phyloP scores from a whole-genome alignment of 257 asterid genomes.

The Avicennia marina region DNA sequence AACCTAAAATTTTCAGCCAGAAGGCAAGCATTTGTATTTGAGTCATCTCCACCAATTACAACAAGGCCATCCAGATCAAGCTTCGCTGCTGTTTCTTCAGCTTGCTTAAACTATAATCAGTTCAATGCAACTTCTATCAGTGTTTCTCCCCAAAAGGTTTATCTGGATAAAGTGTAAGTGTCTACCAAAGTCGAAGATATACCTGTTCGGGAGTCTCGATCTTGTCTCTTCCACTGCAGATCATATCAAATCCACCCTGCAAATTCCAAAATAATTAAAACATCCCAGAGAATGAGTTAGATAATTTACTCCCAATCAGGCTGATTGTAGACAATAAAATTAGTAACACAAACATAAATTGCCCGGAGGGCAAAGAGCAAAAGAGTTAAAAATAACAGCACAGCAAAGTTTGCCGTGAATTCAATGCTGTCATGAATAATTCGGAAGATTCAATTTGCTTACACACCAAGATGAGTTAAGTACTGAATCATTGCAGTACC shows the following conservation, averaged over 20 bases:
- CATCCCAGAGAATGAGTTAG: background rate
- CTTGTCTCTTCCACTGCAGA: conserved; percentile 97
- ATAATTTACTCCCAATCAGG: background rate
- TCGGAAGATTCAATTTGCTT: conserved; percentile 69
- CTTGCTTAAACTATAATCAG: conserved; percentile 86
- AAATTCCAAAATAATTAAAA: background rate
- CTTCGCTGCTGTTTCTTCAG: conserved; percentile 83
- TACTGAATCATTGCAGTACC: conserved; percentile 98
- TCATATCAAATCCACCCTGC: conserved; percentile 99
- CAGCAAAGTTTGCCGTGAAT: conserved; percentile 55
- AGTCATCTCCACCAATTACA: conserved; percentile 99
- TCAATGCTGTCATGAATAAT: conserved; percentile 89
- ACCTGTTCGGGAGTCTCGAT: conserved; percentile 99
- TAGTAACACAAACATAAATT: too few species aligned
- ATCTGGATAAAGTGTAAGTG: conserved; percentile 87
- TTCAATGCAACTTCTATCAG: conserved; percentile 96
- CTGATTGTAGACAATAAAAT: too few species aligned
- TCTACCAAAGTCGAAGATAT: conserved; percentile 67
- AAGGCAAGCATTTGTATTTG: conserved; percentile 98
- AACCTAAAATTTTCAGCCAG: conserved; percentile 71
- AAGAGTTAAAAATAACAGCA: too few species aligned
- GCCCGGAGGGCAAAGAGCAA: too few species aligned
- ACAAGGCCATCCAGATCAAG: conserved; percentile 97
- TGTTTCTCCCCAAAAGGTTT: conserved; percentile 63
- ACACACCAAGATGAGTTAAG: conserved; percentile 58